A percentile compares a stretch with the other conserved stretches of the same genome.
These are phyloP conservation scores for Seiridium unicorne DNA, from an alignment of 2,329 filamentous ascomycete genomes.

Conservation along the genomic window DNA sequence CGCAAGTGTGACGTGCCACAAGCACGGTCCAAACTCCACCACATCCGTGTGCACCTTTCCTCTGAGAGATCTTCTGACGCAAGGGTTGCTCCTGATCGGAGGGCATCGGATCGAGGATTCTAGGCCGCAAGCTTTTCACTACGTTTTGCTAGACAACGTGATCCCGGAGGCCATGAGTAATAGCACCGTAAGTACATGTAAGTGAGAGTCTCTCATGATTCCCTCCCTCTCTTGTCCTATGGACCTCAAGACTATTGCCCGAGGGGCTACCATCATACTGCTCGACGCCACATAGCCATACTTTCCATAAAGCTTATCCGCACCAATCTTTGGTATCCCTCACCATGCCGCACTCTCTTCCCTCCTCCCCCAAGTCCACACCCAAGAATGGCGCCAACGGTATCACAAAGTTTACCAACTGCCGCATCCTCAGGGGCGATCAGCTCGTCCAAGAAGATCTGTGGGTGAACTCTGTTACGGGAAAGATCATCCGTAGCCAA, in stretches of 20 bases:
- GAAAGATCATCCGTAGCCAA: constrained; percentile 76
- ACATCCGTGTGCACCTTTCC: not conserved
- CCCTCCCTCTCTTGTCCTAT: constrained; percentile 22
- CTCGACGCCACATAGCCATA: constrained; percentile 26
- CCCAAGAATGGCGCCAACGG: constrained; percentile 40
- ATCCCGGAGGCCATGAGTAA: constrained; percentile 8
- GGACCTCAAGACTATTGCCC: constrained; percentile 26
- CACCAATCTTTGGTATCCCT: not conserved
- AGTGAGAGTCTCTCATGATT: constrained; percentile 14
- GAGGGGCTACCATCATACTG: constrained; percentile 25
- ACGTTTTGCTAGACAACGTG: not conserved
- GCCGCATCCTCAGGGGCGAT: constrained; percentile 69
- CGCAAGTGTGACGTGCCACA: not conserved
- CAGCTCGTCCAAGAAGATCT: constrained; percentile 73
- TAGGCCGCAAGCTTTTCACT: not conserved
- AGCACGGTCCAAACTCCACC: not conserved
- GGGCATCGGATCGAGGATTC: not conserved
- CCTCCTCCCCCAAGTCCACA: constrained; percentile 44
- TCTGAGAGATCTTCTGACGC: not conserved
- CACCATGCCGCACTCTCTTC: constrained; percentile 29
- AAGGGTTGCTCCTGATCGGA: not conserved
- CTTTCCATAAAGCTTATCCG: not conserved
- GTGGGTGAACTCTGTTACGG: constrained; percentile 82
- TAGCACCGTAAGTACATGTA: constrained; percentile 26
- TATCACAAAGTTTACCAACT: constrained; percentile 89